Percentiles rank a stretch among this genome's conserved stretches.
Conservation (phyloP, 495 filamentous ascomycete genomes). For the Choiromyces venosus region DNA sequence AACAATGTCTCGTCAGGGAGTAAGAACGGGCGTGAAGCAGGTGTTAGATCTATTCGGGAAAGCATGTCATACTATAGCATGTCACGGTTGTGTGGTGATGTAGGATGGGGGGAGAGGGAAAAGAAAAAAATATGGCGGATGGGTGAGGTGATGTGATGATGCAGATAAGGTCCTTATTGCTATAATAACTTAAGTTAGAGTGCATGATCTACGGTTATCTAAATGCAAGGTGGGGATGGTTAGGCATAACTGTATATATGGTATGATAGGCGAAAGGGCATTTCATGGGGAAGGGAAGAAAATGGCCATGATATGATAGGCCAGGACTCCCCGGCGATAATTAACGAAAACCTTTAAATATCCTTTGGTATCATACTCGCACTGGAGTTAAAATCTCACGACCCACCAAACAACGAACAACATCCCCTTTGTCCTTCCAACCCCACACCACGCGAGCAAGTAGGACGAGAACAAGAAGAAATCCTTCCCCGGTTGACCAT, state of each 20-base stretch:
- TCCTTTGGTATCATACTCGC: too few relatives aligned
- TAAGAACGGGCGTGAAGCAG: constrained; percentile 83
- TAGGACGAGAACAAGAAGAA: background rate
- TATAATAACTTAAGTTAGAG: too few relatives aligned
- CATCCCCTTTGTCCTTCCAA: background rate
- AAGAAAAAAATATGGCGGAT: background rate
- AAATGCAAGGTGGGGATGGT: too few relatives aligned
- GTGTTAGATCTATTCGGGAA: constrained; percentile 89
- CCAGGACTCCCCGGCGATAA: too few relatives aligned
- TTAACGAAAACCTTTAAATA: too few relatives aligned
- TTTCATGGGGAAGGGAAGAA: too few relatives aligned
- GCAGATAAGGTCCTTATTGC: background rate
- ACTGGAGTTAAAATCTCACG: too few relatives aligned
- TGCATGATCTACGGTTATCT: too few relatives aligned
- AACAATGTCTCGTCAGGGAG: constrained; percentile 84
- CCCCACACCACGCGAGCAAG: background rate
- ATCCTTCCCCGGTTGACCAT: background rate
- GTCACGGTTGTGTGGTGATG: constrained; percentile 16
- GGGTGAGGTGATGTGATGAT: background rate
- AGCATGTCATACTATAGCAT: constrained; percentile 49
- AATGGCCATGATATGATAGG: too few relatives aligned
- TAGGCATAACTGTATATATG: too few relatives aligned
- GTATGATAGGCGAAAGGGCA: too few relatives aligned
- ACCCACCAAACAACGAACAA: background rate
- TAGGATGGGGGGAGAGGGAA: constrained; percentile 1